Percentiles rank a stretch among this genome's conserved stretches.
Evolutionary conservation across 2,329 filamentous ascomycete species (phyloP).

Genomic region (Colletotrichum orchidophilum): DNA sequence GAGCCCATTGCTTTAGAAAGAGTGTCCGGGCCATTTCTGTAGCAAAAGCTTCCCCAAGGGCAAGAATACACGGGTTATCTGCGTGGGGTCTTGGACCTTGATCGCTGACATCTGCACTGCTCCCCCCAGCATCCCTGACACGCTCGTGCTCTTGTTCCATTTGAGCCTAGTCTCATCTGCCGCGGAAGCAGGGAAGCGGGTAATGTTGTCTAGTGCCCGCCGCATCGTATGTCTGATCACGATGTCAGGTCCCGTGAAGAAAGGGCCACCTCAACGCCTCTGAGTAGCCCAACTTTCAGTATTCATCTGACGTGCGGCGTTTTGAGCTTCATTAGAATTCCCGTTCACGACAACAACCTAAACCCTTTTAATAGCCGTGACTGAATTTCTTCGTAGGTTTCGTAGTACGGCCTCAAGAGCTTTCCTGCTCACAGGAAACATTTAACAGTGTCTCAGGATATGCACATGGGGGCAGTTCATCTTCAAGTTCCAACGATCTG

Average conservation of each 20-base stretch:
- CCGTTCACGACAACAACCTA: not conserved
- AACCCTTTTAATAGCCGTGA: not conserved
- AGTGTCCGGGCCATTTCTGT: not conserved
- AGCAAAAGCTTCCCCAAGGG: not conserved
- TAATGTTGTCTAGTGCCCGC: constrained; percentile 7
- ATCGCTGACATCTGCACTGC: not conserved
- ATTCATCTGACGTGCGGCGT: constrained; percentile 24
- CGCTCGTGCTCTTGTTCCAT: not conserved
- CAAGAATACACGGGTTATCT: not conserved
- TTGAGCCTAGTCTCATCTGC: not conserved
- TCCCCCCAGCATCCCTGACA: not conserved
- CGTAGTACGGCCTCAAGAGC: not conserved
- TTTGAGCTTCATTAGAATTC: constrained; percentile 2
- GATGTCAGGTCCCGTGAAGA: not conserved
- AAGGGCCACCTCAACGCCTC: too few species aligned
- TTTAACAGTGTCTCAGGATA: not conserved
- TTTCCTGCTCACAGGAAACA: not conserved
- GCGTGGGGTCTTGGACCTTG: not conserved
- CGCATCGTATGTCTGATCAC: not conserved
- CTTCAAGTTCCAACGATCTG: not conserved
- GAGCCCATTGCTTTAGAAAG: not conserved
- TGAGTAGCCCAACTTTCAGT: not conserved
- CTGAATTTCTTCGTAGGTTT: not conserved
- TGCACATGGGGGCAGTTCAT: not conserved
- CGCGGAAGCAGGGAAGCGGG: constrained; percentile 5